These are phyloP conservation scores for Ophiobolus disseminans DNA, from an alignment of 2,329 filamentous ascomycete genomes.

Conservation along the genomic window DNA sequence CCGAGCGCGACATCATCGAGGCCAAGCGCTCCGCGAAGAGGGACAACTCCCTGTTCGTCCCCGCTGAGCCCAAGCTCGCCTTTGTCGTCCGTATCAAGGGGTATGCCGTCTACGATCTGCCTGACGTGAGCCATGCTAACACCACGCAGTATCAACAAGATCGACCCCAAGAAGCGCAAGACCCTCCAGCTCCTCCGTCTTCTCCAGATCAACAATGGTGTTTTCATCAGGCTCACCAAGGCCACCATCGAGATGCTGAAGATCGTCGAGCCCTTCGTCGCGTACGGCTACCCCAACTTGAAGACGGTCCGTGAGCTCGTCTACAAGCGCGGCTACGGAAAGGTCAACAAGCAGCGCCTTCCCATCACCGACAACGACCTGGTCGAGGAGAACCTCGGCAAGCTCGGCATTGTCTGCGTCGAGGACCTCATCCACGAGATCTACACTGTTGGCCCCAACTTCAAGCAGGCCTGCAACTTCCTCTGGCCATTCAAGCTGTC, in stretches of 20 bases:
- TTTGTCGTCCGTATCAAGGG: constrained; percentile 99
- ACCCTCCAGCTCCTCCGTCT: constrained; percentile 99
- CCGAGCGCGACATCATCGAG: constrained; percentile 95
- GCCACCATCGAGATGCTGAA: constrained; percentile 97
- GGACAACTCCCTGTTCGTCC: constrained; percentile 92
- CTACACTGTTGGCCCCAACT: constrained; percentile 97
- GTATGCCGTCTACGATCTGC: constrained; percentile 54
- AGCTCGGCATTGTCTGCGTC: constrained; percentile 94
- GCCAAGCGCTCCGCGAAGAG: constrained; percentile 88
- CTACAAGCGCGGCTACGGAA: constrained; percentile 98
- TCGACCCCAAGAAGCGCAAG: constrained; percentile 99
- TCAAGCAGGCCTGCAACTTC: constrained; percentile 99
- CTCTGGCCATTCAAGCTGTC: constrained; percentile 99
- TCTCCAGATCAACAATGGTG: constrained; percentile 99
- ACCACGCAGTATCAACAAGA: constrained; percentile 95
- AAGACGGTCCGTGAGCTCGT: constrained; percentile 99
- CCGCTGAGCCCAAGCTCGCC: constrained; percentile 94
- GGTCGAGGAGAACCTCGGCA: constrained; percentile 94
- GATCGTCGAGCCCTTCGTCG: constrained; percentile 97
- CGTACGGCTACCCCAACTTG: constrained; percentile 99
- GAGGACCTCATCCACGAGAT: constrained; percentile 99
- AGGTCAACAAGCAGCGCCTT: constrained; percentile 98
- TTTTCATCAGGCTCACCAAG: constrained; percentile 98
- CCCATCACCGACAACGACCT: constrained; percentile 96
- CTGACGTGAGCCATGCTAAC: constrained; percentile 9